A percentile compares a stretch with the other conserved stretches of the same genome.
Conservation (phyloP, 2,329 filamentous ascomycete genomes). For the Penicillium sp. region DNA sequence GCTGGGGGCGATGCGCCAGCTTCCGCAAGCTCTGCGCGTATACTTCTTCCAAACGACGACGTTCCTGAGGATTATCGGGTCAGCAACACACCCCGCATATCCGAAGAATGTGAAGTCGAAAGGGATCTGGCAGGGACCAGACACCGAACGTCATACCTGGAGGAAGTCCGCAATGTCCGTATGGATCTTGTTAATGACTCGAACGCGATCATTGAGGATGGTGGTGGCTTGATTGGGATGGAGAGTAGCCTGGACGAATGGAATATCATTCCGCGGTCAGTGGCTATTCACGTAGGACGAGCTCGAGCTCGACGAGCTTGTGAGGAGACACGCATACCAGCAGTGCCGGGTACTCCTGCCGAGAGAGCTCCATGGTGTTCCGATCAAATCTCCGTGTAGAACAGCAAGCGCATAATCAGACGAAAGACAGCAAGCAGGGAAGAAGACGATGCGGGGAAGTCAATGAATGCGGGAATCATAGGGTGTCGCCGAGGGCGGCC, state of each 20-base stretch:
- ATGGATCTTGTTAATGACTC: slow-evolving; percentile 84
- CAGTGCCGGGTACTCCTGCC: slow-evolving; percentile 91
- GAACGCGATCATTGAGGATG: slow-evolving; percentile 83
- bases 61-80: slow-evolving; percentile 66
- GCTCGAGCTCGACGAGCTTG: slow-evolving; percentile 5
- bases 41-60: slow-evolving; percentile 85
- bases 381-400: slow-evolving; percentile 29
- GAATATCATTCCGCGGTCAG: slow-evolving; percentile 14
- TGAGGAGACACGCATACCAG: slow-evolving; percentile 67
- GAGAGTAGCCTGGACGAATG: slow-evolving; percentile 68
- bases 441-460: slow-evolving; percentile 9
- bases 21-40: slow-evolving; percentile 84
- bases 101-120: slow-evolving; percentile 14
- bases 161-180: slow-evolving; percentile 94
- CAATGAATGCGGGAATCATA: slow-evolving; percentile 19
- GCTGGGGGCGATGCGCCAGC: slow-evolving; percentile 73
- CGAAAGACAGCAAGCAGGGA: slow-evolving; percentile 9
- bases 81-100: slow-evolving; percentile 15
- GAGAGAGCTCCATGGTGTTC: slow-evolving; percentile 71
- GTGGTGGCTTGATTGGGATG: slow-evolving; percentile 80
- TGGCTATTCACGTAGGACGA: slow-evolving; percentile 6
- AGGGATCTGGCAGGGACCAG: slow-evolving; percentile 1
- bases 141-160: slow-evolving; percentile 65
- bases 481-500: slow-evolving; percentile 25
- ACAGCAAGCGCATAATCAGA: slow-evolving; percentile 40